These are phyloP conservation scores for Boletus sp. DNA, from an alignment of 768 basidiomycete species.

Conservation along the genomic window DNA sequence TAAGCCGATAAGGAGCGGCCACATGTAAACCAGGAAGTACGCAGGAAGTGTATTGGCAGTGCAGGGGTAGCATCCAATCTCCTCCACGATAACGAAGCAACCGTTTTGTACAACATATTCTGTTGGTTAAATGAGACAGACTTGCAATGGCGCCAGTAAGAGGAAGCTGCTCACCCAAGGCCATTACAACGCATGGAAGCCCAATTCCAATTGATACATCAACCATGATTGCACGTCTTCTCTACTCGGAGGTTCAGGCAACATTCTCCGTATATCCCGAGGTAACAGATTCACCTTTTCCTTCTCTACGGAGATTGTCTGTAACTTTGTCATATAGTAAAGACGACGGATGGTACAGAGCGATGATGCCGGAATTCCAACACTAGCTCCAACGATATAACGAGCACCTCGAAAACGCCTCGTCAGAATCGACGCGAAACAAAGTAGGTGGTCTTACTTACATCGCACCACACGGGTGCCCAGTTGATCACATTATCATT, in stretches of 20 bases:
- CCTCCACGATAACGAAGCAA: slow-evolving; percentile 26
- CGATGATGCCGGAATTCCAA: slow-evolving; percentile 49
- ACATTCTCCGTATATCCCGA: not conserved
- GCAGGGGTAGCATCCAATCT: slow-evolving; percentile 25
- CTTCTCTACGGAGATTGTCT: not conserved
- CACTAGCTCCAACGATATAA: too few species aligned
- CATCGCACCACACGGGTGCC: slow-evolving; percentile 51
- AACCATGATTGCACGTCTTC: slow-evolving; percentile 46
- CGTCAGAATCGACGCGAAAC: too few species aligned
- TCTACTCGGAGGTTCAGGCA: slow-evolving; percentile 24
- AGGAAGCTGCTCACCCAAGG: slow-evolving; percentile 22
- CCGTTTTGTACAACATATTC: slow-evolving; percentile 24
- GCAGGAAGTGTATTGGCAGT: slow-evolving; percentile 8
- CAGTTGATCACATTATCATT: slow-evolving; percentile 28
- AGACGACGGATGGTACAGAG: slow-evolving; percentile 64
- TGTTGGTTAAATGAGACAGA: not conserved
- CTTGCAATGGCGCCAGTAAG: not conserved
- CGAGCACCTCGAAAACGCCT: too few species aligned
- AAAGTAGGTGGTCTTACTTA: too few species aligned
- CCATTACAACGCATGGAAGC: slow-evolving; percentile 35
- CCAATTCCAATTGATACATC: slow-evolving; percentile 36
- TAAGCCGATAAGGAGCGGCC: slow-evolving; percentile 18
- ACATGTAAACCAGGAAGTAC: slow-evolving; percentile 17
- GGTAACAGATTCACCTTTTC: slow-evolving; percentile 25
- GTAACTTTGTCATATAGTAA: slow-evolving; percentile 44